Evolutionary conservation across 768 basidiomycete species (phyloP), one percentile per base, ranked within the genome.

Genomic region (Mycena galericulata): DNA sequence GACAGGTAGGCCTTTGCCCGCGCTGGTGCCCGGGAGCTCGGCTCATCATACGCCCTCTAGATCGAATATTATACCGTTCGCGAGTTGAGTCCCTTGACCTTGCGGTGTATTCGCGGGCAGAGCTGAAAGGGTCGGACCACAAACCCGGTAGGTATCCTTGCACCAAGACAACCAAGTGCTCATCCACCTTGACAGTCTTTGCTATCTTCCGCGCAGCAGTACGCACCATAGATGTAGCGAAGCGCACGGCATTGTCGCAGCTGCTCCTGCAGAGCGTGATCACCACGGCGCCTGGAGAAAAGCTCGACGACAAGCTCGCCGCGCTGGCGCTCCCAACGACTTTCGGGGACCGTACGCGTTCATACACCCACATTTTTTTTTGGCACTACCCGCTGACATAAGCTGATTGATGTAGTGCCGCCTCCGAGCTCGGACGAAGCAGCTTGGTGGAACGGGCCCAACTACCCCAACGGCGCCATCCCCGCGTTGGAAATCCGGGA

Each of bases 91-190:
- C 84, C 36, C 84, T 98, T 27, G 91, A 95, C 68, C 83, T 96
- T 50, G 83, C 87, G 0, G 86, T 89, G 11, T 99, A 99, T 78
- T 90, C 91, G 22, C 85, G 96, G 66, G 92, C 94, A 9, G 95
- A 97, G 72, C 80, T 99, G 63, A 85, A 84, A 74, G 89, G 93
- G n/a, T 99, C 98, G 8, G 98, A 99, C 81, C 98, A 99, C 77
- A 91, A 92, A 75, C 98, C 98, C 77, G 94, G 95, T 91, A 68
- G 58, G 81, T 70, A 56, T 26, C 58, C 36, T 43, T 27, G 47
- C 51, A 46, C 22, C 14, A 5, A 11, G 45, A 34, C 65, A 18
- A 3, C 3, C n/a, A 10, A n/a, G 43, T 67, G 47, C 45, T 43
- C 68, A 50, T 46, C 22, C 26, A n/a, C n/a, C 43, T 22, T 14